Base-by-base conservation (phyloP, 2,329 filamentous ascomycete species). In the Esteya vermicola region DNA sequence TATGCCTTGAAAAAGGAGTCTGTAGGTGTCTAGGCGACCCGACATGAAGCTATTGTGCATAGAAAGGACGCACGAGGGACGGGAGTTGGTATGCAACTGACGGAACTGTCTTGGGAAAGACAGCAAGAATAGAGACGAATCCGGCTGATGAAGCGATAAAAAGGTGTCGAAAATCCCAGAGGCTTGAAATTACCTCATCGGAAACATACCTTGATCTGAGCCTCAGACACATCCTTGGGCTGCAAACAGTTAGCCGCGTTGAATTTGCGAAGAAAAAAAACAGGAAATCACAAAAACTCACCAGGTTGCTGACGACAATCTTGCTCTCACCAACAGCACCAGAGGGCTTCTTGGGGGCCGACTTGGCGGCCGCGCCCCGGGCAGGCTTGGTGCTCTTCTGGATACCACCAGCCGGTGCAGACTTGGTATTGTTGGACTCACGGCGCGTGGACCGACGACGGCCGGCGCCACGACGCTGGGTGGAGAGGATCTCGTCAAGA, bases 131-230 rank as follows among this genome's bases (percentile, higher is more conserved):
- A 54, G 47, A 38, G 44, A 39, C n/a, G 35, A 39, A 35, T 43
- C 32, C 36, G 43, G 43, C 30, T 42, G 45, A 48, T 39, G 40
- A 44, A 40, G 48, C 41, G 47, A 48, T 25, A 32, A 38, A 42
- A 43, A 33, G 31, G 40, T 67, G 75, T 73, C 77, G 76, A 81
- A 72, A 77, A 79, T 71, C 75, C 77, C 75, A 71, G 72, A 68
- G 76, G 69, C 64, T 57, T 63, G 59, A 65, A n/a, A 62, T 57
- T 65, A 75, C 78, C 79, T 80, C 70, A 81, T 75, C 71, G 78
- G 86, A 82, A 86, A 98, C 91, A 93, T 98, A 98, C 91, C 91
- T 98, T 96, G 70, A 98, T 93, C 79, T 93, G 85, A 68, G 68
- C 70, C 75, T 96, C 89, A 67, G 78, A 85, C 64, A 98, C 86